These are phyloP conservation scores for Lycium ferocissimum DNA, from an alignment of 257 asterid genomes.

Conservation along the genomic window DNA sequence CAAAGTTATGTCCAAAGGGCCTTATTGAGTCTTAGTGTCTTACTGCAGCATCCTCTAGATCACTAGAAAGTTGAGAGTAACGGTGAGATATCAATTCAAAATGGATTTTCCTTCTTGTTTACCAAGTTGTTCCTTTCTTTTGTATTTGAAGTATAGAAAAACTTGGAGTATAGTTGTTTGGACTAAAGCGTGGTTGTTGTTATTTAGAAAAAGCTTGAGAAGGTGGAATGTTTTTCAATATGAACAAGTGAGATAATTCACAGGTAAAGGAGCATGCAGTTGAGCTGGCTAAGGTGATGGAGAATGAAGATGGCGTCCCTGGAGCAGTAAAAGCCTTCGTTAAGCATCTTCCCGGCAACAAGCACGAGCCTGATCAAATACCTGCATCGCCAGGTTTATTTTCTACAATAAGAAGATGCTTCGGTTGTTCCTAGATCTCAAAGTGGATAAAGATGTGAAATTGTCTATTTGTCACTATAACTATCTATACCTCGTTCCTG, in stretches of 20 bases:
- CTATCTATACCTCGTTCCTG: neutral
- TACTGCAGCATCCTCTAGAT: neutral
- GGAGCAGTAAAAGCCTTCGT: slow-evolving; percentile 96
- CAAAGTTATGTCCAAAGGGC: neutral
- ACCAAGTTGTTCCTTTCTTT: neutral
- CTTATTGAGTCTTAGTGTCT: neutral
- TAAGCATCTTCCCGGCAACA: slow-evolving; percentile 78
- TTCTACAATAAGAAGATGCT: slow-evolving; percentile 69
- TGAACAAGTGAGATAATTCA: slow-evolving; percentile 35
- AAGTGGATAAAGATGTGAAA: neutral
- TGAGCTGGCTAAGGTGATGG: slow-evolving; percentile 90
- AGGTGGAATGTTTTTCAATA: neutral
- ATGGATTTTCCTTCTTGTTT: neutral
- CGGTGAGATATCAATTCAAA: slow-evolving; percentile 10
- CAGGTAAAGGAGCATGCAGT: slow-evolving; percentile 93
- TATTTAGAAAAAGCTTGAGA: neutral
- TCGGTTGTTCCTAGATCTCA: slow-evolving; percentile 74
- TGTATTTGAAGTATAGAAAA: neutral
- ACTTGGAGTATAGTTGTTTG: neutral
- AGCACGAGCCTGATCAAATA: slow-evolving; percentile 49
- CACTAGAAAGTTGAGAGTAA: neutral
- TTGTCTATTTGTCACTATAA: neutral
- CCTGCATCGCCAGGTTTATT: slow-evolving; percentile 56
- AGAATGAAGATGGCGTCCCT: slow-evolving; percentile 87
- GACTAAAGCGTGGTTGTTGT: neutral